These are phyloP conservation scores for Dentipellis sp. DNA, from an alignment of 768 basidiomycete species.

Conservation along the genomic window DNA sequence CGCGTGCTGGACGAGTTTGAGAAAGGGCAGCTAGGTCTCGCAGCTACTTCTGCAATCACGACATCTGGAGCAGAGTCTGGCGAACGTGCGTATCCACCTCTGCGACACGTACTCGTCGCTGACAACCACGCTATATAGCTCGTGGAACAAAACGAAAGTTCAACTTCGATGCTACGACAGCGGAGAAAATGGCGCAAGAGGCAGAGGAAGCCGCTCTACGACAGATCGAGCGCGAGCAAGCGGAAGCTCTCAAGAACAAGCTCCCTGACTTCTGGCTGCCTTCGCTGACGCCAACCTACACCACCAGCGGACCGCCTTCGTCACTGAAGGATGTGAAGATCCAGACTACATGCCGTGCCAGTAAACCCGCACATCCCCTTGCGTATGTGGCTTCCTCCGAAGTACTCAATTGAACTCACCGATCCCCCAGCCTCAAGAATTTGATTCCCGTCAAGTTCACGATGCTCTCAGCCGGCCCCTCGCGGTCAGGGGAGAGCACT, in stretches of 20 bases:
- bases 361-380: slow-evolving; percentile 67
- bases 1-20: slow-evolving; percentile 89
- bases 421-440: slow-evolving; percentile 57
- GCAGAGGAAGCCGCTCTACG: slow-evolving; percentile 85
- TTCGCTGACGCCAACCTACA: slow-evolving; percentile 78
- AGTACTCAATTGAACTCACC: slow-evolving; percentile 1
- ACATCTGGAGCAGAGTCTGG: slow-evolving; percentile 30
- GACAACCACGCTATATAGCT: slow-evolving; percentile 23
- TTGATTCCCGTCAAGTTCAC: slow-evolving; percentile 78
- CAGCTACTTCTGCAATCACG: slow-evolving; percentile 31
- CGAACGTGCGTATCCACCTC: slow-evolving; percentile 24
- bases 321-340: slow-evolving; percentile 76
- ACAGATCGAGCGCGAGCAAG: slow-evolving; percentile 78
- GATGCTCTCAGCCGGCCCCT: slow-evolving; percentile 31
- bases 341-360: slow-evolving; percentile 83
- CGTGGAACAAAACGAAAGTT: slow-evolving; percentile 78
- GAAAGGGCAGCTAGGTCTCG: slow-evolving; percentile 70
- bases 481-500: slow-evolving; percentile 24
- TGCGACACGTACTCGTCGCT: neutral
- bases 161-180: slow-evolving; percentile 63
- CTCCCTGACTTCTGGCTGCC: slow-evolving; percentile 98
- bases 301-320: slow-evolving; percentile 48
- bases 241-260: slow-evolving; percentile 77
- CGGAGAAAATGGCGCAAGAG: slow-evolving; percentile 63
- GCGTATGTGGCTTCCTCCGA: slow-evolving; percentile 39